Evolutionary conservation across 345 rosid species (phyloP).

Genomic region (Moringa oleifera): DNA sequence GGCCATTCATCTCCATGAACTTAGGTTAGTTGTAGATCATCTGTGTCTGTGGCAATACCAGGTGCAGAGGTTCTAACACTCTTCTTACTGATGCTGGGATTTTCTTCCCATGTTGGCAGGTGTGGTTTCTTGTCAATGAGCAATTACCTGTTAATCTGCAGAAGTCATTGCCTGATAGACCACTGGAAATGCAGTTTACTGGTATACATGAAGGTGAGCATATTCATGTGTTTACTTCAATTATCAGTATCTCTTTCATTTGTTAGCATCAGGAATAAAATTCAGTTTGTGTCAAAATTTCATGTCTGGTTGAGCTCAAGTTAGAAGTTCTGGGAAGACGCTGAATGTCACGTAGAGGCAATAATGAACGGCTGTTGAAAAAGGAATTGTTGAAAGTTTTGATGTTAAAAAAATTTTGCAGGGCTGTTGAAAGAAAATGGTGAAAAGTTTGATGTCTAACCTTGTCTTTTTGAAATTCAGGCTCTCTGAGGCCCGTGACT

Average conservation of each 20-base stretch:
- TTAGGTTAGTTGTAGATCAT: slow-evolving; percentile 71
- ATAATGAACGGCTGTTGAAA: not conserved
- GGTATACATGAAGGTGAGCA: slow-evolving; percentile 45
- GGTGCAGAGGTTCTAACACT: slow-evolving; percentile 36
- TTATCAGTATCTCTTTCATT: slow-evolving; percentile 1
- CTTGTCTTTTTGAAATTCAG: slow-evolving; percentile 27
- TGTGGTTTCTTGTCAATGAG: slow-evolving; percentile 96
- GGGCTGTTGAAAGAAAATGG: no score
- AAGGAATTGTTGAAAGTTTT: not conserved
- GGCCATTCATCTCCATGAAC: slow-evolving; percentile 64
- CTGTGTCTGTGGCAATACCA: slow-evolving; percentile 21
- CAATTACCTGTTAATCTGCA: slow-evolving; percentile 65
- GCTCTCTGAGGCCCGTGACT: slow-evolving; percentile 39
- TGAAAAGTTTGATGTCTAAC: no score
- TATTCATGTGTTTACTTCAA: slow-evolving; percentile 8
- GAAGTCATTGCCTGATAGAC: slow-evolving; percentile 81
- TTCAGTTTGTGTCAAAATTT: not conserved
- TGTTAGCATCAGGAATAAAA: no score
- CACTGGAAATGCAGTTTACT: slow-evolving; percentile 60
- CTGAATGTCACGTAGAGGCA: not conserved
- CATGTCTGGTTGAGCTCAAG: not conserved
- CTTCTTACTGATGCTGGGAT: slow-evolving; percentile 43
- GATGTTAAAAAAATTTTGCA: no score
- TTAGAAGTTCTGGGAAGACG: not conserved
- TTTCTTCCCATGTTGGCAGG: slow-evolving; percentile 53